Evolutionary conservation across 805 yeast species (phyloP).

Genomic region (Candida caryicola): DNA sequence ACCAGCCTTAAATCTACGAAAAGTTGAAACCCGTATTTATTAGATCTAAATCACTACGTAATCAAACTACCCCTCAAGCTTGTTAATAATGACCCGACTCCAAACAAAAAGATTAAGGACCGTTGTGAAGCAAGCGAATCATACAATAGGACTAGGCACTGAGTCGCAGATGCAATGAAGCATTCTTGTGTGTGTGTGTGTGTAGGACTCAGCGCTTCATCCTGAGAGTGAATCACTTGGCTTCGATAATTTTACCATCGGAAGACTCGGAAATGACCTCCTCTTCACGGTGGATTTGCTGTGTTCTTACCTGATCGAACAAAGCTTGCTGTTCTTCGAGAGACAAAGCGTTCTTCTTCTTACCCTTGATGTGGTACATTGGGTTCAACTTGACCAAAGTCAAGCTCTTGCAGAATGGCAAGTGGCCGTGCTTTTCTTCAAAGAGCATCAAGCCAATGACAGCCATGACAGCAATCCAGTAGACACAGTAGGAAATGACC

Average conservation of each 20-base stretch:
- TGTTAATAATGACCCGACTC: neutral
- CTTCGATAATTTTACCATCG: constrained; percentile 2
- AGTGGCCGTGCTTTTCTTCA: constrained; percentile 26
- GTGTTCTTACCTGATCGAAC: constrained; percentile 35
- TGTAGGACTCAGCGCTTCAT: neutral
- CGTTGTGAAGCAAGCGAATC: too few species aligned
- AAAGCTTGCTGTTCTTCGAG: constrained; percentile 51
- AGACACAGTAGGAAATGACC: constrained; percentile 24
- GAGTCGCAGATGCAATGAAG: neutral
- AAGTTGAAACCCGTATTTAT: too few species aligned
- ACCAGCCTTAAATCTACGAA: too few species aligned
- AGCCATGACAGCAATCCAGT: constrained; percentile 21
- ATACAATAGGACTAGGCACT: too few species aligned
- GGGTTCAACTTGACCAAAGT: constrained; percentile 57
- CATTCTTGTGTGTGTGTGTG: neutral
- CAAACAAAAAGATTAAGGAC: neutral
- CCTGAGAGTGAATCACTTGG: neutral
- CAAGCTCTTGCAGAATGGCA: constrained; percentile 18
- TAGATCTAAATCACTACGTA: neutral
- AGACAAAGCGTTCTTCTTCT: constrained; percentile 58
- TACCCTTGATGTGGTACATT: constrained; percentile 66
- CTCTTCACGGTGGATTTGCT: constrained; percentile 15
- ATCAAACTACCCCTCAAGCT: neutral
- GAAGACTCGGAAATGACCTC: constrained; percentile 12
- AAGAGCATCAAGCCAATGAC: constrained; percentile 18